phyloP scores from a whole-genome alignment of 768 basidiomycete genomes.

The Boletellus ananas region DNA sequence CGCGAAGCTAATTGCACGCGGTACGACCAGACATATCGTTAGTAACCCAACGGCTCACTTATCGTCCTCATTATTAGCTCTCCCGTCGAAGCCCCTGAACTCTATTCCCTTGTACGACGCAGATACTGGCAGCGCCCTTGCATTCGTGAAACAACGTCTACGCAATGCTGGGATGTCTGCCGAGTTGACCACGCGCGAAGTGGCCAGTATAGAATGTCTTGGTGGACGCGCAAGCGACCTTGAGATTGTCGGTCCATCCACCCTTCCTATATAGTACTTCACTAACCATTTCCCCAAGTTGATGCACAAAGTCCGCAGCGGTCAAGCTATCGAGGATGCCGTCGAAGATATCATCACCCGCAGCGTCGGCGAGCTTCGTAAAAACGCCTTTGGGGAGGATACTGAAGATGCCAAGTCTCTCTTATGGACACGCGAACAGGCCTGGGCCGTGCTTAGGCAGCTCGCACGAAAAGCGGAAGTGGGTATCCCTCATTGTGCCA shows the following conservation, averaged over 20 bases:
- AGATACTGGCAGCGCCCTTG: slow-evolving; percentile 71
- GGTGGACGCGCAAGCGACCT: slow-evolving; percentile 92
- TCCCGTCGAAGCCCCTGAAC: slow-evolving; percentile 81
- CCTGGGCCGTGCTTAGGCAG: slow-evolving; percentile 75
- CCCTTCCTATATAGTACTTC: not conserved
- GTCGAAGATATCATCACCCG: slow-evolving; percentile 87
- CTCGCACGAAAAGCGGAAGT: slow-evolving; percentile 66
- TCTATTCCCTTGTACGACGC: slow-evolving; percentile 82
- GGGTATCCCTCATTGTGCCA: slow-evolving; percentile 27
- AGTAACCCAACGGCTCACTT: not conserved
- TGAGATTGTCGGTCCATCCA: slow-evolving; percentile 56
- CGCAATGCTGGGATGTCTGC: slow-evolving; percentile 50
- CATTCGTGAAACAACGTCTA: slow-evolving; percentile 79
- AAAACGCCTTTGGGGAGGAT: slow-evolving; percentile 93
- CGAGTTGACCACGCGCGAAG: slow-evolving; percentile 54
- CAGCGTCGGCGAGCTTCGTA: slow-evolving; percentile 78
- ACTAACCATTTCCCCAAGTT: slow-evolving; percentile 42
- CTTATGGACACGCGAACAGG: slow-evolving; percentile 84
- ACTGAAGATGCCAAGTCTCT: slow-evolving; percentile 79
- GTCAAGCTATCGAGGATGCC: slow-evolving; percentile 69
- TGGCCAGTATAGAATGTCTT: slow-evolving; percentile 60
- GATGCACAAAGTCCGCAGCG: slow-evolving; percentile 79
- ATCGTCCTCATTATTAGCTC: slow-evolving; percentile 42
- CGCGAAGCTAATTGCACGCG: slow-evolving; percentile 77
- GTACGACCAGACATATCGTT: slow-evolving; percentile 33